Conservation (phyloP, 2,329 filamentous ascomycete species). For the Pestalotiopsis sp. region DNA sequence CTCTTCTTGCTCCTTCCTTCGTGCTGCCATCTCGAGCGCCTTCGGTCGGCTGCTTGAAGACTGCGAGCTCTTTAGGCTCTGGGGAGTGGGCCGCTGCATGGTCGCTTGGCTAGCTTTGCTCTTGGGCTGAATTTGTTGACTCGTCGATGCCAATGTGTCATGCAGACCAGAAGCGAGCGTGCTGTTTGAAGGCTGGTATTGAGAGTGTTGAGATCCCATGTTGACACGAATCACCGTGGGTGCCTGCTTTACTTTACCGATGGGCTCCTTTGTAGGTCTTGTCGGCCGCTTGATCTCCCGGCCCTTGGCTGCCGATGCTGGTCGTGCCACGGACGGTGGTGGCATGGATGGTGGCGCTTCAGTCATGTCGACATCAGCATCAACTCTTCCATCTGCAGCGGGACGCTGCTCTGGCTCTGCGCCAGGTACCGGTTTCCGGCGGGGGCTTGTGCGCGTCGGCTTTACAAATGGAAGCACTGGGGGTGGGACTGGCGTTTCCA, state of each 20-base stretch:
- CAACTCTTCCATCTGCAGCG: constrained; percentile 30
- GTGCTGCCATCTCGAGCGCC: constrained; percentile 74
- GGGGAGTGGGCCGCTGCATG: constrained; percentile 59
- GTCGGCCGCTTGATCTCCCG: constrained; percentile 62
- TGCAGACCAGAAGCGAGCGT: constrained; percentile 60
- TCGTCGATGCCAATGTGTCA: constrained; percentile 51
- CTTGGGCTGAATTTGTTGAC: constrained; percentile 48
- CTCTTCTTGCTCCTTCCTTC: constrained; percentile 85
- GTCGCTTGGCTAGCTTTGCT: constrained; percentile 72
- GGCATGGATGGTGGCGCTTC: constrained; percentile 59
- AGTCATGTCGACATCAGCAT: constrained; percentile 55
- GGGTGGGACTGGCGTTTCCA: constrained; percentile 27
- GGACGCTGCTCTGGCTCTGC: constrained; percentile 33
- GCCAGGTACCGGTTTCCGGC: constrained; percentile 43
- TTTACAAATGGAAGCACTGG: constrained; percentile 40
- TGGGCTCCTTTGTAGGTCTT: constrained; percentile 64
- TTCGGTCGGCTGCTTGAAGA: constrained; percentile 70
- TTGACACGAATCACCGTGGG: constrained; percentile 76
- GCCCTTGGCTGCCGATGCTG: constrained; percentile 50
- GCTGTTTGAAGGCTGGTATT: constrained; percentile 62
- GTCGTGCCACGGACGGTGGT: constrained; percentile 62
- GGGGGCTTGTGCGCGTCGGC: constrained; percentile 53
- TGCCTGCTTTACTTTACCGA: constrained; percentile 64
- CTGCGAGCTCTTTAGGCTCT: constrained; percentile 67
- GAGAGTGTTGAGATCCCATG: constrained; percentile 63